Evolutionary conservation across 257 asterid species (phyloP), one percentile per base, ranked within the genome.

Genomic region (Scutellaria baicalensis): DNA sequence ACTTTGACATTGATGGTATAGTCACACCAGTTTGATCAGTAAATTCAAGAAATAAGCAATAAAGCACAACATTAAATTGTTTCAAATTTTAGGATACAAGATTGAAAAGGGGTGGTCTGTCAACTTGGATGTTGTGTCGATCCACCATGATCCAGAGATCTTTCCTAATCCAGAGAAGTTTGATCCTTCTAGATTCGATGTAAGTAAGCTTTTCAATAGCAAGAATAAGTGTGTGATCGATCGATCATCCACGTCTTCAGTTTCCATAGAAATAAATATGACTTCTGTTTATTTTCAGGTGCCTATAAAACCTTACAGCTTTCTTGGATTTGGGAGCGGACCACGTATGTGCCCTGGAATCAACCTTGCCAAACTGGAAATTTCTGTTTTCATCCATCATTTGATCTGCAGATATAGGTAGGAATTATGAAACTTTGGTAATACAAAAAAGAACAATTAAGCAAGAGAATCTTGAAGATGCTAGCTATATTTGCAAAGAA

Each of bases 271-370:
- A 64, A 50, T 6, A 58, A 50, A 56, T 6, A 12, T 39, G n/a
- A 42, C 43, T 59, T 61, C 36, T 66, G 27, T 27, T 27, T 27
- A 27, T 27, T 74, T 71, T 44, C 85, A 90, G 97, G 94, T 79
- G 40, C 88, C 81, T 44, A 9, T 81, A 20, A 91, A 78, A 76
- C 86, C 97, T 68, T 91, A 77, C 75, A 87, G 97, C 85, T 91
- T 79, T 79, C 96, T 91, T 23, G 95, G 96, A 21, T 91, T 91
- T 23, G 96, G 97, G 51, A 91, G 79, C 43, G 97, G 97, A 78
- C 96, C 92, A 0, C 80, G 95, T n/a, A 88, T 86, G 96, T 88
- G 97, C 70, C 97, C 97, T 23, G 97, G 97, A 82, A 91, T 91
- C 73, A 85, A 88, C 89, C 85, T 91, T 9, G 96, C 97, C 61